Base-by-base conservation (phyloP, 768 basidiomycete genomes). In the Mycena galericulata region DNA sequence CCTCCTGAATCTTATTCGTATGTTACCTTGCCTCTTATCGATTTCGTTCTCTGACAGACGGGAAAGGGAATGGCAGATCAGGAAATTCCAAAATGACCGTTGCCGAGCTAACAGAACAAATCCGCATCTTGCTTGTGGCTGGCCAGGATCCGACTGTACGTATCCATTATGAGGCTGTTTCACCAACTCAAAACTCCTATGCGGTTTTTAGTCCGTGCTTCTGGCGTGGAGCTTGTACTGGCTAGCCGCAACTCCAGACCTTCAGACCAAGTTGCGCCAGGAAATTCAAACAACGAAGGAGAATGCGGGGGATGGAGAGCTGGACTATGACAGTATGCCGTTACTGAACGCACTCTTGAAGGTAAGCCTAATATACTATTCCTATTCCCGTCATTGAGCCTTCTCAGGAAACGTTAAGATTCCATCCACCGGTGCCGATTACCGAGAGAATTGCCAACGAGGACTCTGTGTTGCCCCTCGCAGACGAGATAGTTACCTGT, bases 101-200 rank as follows among this genome's bases (percentile, higher is more conserved):
- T 18, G 41, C 41, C 22, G 66, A 67, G 59, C 58, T 67, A 34
- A 45, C 46, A 17, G 46, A 67, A 14, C 66, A 67, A 26, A 67
- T 67, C 38, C 59, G 57, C 7, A 36, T 58, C 24, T 38, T 66
- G 32, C 56, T 66, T 32, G 50, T 66, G 24, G 64, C 64, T 26
- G 64, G 64, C 11, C 64, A 66, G 30, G 64, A 66, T 50, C 46
- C 64, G 24, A 66, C 55, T 34, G 64, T 65, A 57, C 15, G 62
- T 65, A 24, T 36, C 11, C 27, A 40, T 24, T 6, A 81, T 56
- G 20, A 38, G 9, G 34, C n/a, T n/a, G n/a, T 55, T 55, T 26
- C 34, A 24, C 53, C 34, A 18, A 36, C 18, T 38, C 34, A 15
- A n/a, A 22, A 24, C 22, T 47, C 46, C 46, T 47, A 47, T 8